Evolutionary conservation across 2,329 filamentous ascomycete species (phyloP).

Genomic region (Paecilomyces dactylethromorphus): DNA sequence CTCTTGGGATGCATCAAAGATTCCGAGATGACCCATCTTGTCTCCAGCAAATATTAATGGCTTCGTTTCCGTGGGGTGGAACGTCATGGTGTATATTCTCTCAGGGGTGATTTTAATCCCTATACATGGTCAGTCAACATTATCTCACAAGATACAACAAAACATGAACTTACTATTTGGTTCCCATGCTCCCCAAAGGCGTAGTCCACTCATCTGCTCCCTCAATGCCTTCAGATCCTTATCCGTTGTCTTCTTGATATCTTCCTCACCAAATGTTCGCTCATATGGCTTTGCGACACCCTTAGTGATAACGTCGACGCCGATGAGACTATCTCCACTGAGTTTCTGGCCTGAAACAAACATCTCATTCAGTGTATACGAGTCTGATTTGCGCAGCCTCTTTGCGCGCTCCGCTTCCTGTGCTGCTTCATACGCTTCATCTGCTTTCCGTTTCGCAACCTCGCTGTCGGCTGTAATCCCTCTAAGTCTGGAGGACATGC

Average conservation of each 20-base stretch:
- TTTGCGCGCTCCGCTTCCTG: constrained; percentile 56
- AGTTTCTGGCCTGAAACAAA: constrained; percentile 73
- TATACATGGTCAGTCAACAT: constrained; percentile 23
- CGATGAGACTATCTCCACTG: constrained; percentile 58
- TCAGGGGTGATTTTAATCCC: constrained; percentile 90
- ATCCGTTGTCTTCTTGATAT: constrained; percentile 72
- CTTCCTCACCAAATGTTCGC: constrained; percentile 78
- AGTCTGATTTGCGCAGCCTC: constrained; percentile 57
- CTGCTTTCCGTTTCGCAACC: constrained; percentile 61
- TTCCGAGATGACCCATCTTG: constrained; percentile 82
- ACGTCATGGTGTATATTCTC: constrained; percentile 75
- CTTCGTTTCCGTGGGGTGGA: constrained; percentile 83
- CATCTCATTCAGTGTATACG: constrained; percentile 69
- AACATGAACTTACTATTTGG: constrained; percentile 58
- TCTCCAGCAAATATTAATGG: constrained; percentile 88
- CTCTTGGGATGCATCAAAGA: constrained; percentile 66
- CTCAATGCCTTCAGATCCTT: constrained; percentile 67
- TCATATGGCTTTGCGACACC: constrained; percentile 71
- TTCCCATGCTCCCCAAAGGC: constrained; percentile 76
- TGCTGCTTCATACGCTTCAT: constrained; percentile 54
- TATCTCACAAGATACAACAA: background rate
- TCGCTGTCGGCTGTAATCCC: constrained; percentile 62
- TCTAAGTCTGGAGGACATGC: constrained; percentile 56
- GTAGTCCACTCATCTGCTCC: constrained; percentile 67
- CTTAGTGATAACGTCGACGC: constrained; percentile 52